phyloP scores from a whole-genome alignment of 176 grass and related monocot genomes.

The Rhynchospora pubera region DNA sequence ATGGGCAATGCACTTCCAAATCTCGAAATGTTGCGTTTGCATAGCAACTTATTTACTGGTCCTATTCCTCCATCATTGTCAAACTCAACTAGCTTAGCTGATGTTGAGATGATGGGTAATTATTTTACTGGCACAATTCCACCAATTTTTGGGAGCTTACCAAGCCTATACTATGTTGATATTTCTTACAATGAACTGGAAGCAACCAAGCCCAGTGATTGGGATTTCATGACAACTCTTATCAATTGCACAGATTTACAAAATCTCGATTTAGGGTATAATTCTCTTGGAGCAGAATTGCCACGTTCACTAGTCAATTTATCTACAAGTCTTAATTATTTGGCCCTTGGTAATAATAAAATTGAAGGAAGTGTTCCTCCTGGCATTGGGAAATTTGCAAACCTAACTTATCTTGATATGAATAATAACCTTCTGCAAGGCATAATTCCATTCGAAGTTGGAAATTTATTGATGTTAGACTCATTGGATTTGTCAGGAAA shows the following conservation, averaged over 20 bases:
- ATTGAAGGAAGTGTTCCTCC: conserved; percentile 30
- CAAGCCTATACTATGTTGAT: conserved; percentile 16
- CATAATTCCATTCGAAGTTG: conserved; percentile 33
- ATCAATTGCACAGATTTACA: conserved; percentile 27
- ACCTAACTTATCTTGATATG: conserved; percentile 31
- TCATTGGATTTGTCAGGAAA: conserved; percentile 32
- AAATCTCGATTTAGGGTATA: conserved; percentile 2
- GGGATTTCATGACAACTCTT: conserved; percentile 35
- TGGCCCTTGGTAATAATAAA: conserved; percentile 24
- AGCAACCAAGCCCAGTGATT: not conserved
- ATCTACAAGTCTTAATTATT: conserved; percentile 6
- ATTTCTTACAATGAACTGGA: conserved; percentile 34
- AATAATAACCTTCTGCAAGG: conserved; percentile 40
- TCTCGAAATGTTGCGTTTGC: not conserved
- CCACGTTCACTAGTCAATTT: conserved; percentile 30
- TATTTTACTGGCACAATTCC: conserved; percentile 14
- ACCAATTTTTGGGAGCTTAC: conserved; percentile 19
- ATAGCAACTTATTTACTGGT: not conserved
- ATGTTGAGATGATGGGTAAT: conserved; percentile 5
- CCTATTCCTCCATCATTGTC: conserved; percentile 21
- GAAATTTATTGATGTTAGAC: conserved; percentile 30
- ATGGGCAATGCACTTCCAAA: conserved; percentile 16
- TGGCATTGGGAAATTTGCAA: conserved; percentile 30
- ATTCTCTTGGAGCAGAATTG: conserved; percentile 29
- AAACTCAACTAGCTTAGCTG: not conserved